Evolutionary conservation across 805 yeast species (phyloP), one percentile per base, ranked within the genome.

Genomic region (Ogataea allantospora): DNA sequence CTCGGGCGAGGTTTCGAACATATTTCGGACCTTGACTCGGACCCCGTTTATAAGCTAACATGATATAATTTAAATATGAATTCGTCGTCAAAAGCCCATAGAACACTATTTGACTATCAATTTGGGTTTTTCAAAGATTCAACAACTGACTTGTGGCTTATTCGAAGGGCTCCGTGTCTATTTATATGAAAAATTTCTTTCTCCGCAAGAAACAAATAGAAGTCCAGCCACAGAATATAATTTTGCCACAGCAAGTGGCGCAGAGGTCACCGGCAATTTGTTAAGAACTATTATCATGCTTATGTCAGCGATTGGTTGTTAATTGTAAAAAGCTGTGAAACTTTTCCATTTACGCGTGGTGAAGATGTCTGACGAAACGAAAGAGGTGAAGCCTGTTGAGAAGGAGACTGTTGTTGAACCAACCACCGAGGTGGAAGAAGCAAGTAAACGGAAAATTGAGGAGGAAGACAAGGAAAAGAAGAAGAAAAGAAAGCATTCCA

Each of bases 401-500:
- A 29, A 12, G 17, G 31, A 42, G 24, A 16, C 16, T n/a, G 25
- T 19, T 5, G 33, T 18, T 23, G 33, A 35, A 23, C 7, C 25
- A 5, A 19, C 36, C 7, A 32, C 13, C 13, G 35, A 31, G 33
- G 28, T 22, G 14, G 32, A 25, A 22, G 37, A 27, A 11, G 14
- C 40, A 6, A 21, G 21, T 7, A 42, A 42, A 34, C 31, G 43
- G 22, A 38, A 38, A 27, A 28, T n/a, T 19, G 43, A 42, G 27
- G 19, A 28, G 15, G 38, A 30, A 18, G 43, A 41, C 6, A 20
- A 43, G 15, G 44, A 50, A 25, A 47, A 50, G 38, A 52, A 50
- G 44, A 51, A 51, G 45, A 46, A 48, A 33, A 52, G 50, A 49
- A 50, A 50, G 39, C 45, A 45, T 16, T 33, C 48, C 4, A 48